These are phyloP conservation scores for Pleurostoma richardsiae DNA, from an alignment of 2,329 filamentous ascomycete species.

Conservation along the genomic window DNA sequence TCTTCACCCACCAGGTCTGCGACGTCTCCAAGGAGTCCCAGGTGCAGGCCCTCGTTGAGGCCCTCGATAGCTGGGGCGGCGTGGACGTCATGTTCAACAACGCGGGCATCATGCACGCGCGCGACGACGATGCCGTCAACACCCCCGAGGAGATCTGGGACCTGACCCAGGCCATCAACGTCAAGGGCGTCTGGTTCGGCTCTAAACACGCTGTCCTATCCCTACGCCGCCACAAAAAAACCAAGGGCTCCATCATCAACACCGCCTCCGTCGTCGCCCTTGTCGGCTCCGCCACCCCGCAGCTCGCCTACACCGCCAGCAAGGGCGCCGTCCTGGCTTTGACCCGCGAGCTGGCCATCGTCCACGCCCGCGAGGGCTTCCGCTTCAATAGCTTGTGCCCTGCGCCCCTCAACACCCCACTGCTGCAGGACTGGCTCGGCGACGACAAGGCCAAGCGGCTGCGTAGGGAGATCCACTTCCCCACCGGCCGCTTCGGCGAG, in stretches of 20 bases:
- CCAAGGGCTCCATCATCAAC: slow-evolving; percentile 80
- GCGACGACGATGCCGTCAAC: slow-evolving; percentile 73
- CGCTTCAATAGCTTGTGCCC: slow-evolving; percentile 90
- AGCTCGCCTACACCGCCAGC: slow-evolving; percentile 88
- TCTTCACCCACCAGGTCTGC: slow-evolving; percentile 25
- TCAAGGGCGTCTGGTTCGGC: slow-evolving; percentile 97
- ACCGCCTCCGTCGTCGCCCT: slow-evolving; percentile 85
- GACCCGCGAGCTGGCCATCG: slow-evolving; percentile 86
- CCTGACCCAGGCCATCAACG: slow-evolving; percentile 87
- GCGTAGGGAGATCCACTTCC: slow-evolving; percentile 85
- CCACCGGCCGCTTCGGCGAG: slow-evolving; percentile 82
- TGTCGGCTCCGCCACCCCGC: slow-evolving; percentile 80
- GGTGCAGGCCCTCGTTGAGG: slow-evolving; percentile 68
- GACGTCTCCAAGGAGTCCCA: slow-evolving; percentile 85
- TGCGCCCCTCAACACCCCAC: slow-evolving; percentile 84
- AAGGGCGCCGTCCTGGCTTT: slow-evolving; percentile 90
- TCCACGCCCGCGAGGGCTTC: slow-evolving; percentile 83
- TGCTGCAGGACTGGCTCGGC: slow-evolving; percentile 90
- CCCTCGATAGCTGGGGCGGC: slow-evolving; percentile 78
- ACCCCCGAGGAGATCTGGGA: slow-evolving; percentile 93
- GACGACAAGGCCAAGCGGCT: slow-evolving; percentile 77
- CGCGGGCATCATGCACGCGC: slow-evolving; percentile 90
- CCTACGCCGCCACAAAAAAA: slow-evolving; percentile 76
- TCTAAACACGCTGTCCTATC: slow-evolving; percentile 86
- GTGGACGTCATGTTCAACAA: slow-evolving; percentile 96